Percentiles rank a stretch among this genome's conserved stretches.
phyloP scores from a whole-genome alignment of 495 filamentous ascomycete genomes.

The Sabuloglossum arenarium region DNA sequence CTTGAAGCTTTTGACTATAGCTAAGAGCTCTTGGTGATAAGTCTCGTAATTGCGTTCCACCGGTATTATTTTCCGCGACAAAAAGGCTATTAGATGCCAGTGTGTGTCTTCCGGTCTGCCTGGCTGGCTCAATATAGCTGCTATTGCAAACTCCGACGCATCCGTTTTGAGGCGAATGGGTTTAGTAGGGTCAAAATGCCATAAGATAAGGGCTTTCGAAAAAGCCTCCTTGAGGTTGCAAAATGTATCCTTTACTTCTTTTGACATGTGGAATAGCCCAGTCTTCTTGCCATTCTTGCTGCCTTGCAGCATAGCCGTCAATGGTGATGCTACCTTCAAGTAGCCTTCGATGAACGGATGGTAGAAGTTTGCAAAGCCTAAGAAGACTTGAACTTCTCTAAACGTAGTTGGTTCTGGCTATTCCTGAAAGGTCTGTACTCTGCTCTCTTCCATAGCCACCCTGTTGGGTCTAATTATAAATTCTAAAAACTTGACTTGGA shows the following conservation, averaged over 20 bases:
- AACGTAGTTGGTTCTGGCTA: background rate
- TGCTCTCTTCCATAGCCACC: conserved; percentile 1
- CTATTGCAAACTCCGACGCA: too few relatives aligned
- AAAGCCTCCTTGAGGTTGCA: background rate
- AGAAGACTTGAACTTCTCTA: background rate
- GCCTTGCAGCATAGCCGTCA: too few relatives aligned
- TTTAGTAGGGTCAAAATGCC: too few relatives aligned
- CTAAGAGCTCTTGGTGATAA: too few relatives aligned
- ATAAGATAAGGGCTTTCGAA: background rate
- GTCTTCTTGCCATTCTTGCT: background rate
- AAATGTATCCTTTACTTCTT: background rate
- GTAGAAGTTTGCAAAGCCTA: too few relatives aligned
- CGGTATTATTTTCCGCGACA: conserved; percentile 9
- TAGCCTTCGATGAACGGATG: too few relatives aligned
- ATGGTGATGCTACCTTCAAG: too few relatives aligned
- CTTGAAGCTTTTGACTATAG: too few relatives aligned
- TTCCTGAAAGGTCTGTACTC: background rate
- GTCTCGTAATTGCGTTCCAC: too few relatives aligned
- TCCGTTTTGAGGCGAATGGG: too few relatives aligned
- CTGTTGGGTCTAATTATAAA: background rate
- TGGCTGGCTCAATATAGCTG: too few relatives aligned
- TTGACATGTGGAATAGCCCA: background rate
- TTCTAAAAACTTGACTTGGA: background rate
- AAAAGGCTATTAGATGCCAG: conserved; percentile 9
- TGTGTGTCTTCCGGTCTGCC: background rate